Percentiles rank a stretch among this genome's conserved stretches.
phyloP scores from a whole-genome alignment of 73 alveolate species.

The Paramecium pentaurelia region DNA sequence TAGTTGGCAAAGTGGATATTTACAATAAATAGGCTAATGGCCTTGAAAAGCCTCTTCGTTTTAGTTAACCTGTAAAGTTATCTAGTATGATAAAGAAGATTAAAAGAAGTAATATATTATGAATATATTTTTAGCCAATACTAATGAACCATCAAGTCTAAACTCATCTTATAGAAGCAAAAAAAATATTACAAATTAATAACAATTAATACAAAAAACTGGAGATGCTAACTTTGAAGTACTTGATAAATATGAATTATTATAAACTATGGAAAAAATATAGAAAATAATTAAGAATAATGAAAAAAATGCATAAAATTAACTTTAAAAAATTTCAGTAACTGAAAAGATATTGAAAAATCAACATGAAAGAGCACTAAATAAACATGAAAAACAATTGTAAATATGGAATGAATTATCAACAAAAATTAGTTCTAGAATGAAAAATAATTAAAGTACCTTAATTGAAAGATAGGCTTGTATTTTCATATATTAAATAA shows the following conservation, averaged over 20 bases:
- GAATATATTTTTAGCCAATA: background rate
- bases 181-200: background rate
- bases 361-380: background rate
- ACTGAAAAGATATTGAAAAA: background rate
- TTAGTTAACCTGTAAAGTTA: background rate
- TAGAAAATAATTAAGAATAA: background rate
- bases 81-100: background rate
- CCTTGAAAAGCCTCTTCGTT: background rate
- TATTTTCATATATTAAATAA: background rate
- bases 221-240: background rate
- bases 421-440: background rate
- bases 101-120: background rate
- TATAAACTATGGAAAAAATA: background rate
- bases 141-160: constrained; percentile 19
- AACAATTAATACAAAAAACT: background rate
- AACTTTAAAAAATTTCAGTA: background rate
- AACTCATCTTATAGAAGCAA: background rate
- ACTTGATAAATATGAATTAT: background rate
- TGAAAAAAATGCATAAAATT: background rate
- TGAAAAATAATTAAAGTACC: background rate
- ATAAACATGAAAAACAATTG: background rate
- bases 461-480: background rate
- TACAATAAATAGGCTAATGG: background rate
- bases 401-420: background rate
- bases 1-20: constrained; percentile 5